Base-by-base conservation (phyloP, 441 rosid genomes). In the Geranium incanum region DNA sequence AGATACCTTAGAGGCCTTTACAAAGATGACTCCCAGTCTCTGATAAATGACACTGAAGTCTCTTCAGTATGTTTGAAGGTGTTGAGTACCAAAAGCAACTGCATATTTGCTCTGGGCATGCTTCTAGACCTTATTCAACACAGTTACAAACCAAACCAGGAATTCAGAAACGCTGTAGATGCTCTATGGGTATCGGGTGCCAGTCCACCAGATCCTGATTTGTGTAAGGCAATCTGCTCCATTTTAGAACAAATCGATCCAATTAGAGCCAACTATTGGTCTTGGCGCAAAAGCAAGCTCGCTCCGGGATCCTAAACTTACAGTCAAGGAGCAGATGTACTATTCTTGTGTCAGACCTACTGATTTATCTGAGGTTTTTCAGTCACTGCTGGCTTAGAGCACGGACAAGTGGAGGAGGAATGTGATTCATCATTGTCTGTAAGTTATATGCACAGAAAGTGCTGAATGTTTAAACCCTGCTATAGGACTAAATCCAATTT, bases 1-100 rank as follows among this genome's bases (percentile, higher is more conserved):
- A 82, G 97, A 52, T 95, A 90, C 86, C 91, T 90, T 57, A 84
- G 85, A 66, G 97, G 96, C 21, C 95, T 92, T 68, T 92, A 89
- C 89, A 87, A 84, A 71, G 93, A 75, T 21, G 82, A 87, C 57
- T 68, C 55, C n/a, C 67, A 80, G 43, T 80, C 81, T 18, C 86
- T 81, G 92, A 76, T 88, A 68, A 80, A 78, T 50, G 88, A 90
- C 83, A 81, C 85, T 19, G 81, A 77, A 70, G 83, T 90, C 21
- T 78, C 95, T 12, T 85, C 88, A 0, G 81, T 81, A 16, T 92
- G 99, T 78, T 77, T 90, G 80, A 77, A 76, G 52, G 86, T 88
- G 70, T 77, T 90, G 71, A 86, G 74, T 68, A 55, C 66, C 3
- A 82, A 87, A 76, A 76, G 77, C 77, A 77, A 86, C 74, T 85